phyloP scores from a whole-genome alignment of 1,284 basidiomycete genomes.

The Puccinia horiana region DNA sequence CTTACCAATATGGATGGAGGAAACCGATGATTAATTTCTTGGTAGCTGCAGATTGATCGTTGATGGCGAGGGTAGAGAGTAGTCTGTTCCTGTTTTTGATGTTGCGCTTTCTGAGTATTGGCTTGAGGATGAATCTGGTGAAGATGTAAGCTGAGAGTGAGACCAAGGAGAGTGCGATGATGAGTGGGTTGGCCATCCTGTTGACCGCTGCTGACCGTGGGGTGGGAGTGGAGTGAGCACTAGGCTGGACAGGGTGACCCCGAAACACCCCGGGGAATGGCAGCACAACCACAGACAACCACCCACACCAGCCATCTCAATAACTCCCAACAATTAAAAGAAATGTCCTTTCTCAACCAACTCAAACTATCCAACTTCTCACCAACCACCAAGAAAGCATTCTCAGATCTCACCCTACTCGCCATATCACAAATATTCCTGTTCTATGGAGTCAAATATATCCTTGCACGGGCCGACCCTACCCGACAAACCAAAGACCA shows the following conservation, averaged over 20 bases:
- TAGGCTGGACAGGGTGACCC: background rate
- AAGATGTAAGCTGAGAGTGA: background rate
- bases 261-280: background rate
- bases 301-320: background rate
- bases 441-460: conserved; percentile 47
- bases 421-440: conserved; percentile 47
- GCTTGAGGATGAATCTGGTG: background rate
- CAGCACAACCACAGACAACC: background rate
- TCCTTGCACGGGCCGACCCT: conserved; percentile 35
- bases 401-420: conserved; percentile 38
- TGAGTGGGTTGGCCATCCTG: background rate
- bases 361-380: conserved; percentile 34
- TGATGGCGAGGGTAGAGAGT: background rate
- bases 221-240: too few relatives aligned
- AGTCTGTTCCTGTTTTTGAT: background rate
- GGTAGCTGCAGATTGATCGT: background rate
- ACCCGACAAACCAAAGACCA: conserved; percentile 35
- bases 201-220: too few relatives aligned
- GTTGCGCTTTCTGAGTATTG: background rate
- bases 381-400: conserved; percentile 43
- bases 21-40: conserved; percentile 70
- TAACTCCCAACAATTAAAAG: background rate
- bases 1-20: conserved; percentile 94
- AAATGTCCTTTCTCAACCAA: conserved; percentile 38
- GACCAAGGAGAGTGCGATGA: background rate